Evolutionary conservation across 2,329 filamentous ascomycete genomes (phyloP), one percentile per base, ranked within the genome.

Genomic region (Aotearoamyces nothofagi): DNA sequence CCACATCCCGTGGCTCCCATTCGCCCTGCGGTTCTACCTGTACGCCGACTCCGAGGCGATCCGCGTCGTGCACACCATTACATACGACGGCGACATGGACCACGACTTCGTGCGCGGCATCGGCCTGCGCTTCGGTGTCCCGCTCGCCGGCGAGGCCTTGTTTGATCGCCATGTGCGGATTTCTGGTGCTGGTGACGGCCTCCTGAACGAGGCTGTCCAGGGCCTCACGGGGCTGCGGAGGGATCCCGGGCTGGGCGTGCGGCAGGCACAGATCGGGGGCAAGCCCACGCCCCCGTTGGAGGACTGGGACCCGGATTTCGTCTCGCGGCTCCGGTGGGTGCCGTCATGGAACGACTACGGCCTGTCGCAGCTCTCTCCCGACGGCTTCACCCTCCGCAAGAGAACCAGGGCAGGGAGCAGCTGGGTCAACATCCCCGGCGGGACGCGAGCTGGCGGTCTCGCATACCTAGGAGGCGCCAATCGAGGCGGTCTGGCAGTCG

Each of bases 81-180:
- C 69, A 2, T 70, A 62, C 29, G 64, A 73, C 22, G 61, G 58
- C 2, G 50, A 64, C 4, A 43, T 56, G 1, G 46, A 56, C 3
- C 53, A 55, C 13, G 59, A 67, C 31, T 67, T 71, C 36, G 58
- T 72, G 30, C 51, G 56, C 1, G 66, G 61, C 0, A 51, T 73
- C 3, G 69, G 68, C 2, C 47, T 74, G 7, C 57, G 54, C 2
- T 69, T 74, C 24, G 51, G 61, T 7, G 58, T 75, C 1, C 69
- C 69, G 0, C 51, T 75, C 0, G 49, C 50, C 2, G 56, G 49
- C 0, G 61, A 69, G 20, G 54, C 68, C 33, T 41, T 63, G 5
- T 70, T 71, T 41, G 59, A 76, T 43, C 65, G 69, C 3, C 69
- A 75, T 32, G 45, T 75, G 5, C 53, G 68, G 6, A 53, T 75